Evolutionary conservation across 306 rosid species (phyloP), one percentile per base, ranked within the genome.

Genomic region (Cucumis hystrix): DNA sequence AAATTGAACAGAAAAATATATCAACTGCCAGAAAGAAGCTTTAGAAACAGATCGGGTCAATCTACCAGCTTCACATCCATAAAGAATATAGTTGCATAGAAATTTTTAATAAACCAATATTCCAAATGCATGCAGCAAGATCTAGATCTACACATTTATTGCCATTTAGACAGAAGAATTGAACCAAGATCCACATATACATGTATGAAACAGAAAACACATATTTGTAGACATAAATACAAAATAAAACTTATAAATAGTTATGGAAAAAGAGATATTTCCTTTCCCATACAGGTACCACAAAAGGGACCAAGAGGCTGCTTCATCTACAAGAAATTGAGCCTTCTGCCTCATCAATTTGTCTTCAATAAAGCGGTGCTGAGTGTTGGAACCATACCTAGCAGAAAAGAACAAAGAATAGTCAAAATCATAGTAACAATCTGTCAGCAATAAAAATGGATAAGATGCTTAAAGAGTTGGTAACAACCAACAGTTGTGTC

Each of bases 261-360:
- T 17, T 73, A 37, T 21, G 78, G 84, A 86, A 55, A 69, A 61
- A 73, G 80, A 84, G 79, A 79, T 75, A 90, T 90, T 89, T 35
- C 99, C 97, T 92, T 95, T 90, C 81, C 96, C 99, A 74, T 84
- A 95, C 63, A 95, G 97, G 82, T 88, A 86, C 99, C 99, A 95
- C 87, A 95, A 74, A 78, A 95, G 97, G 74, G 97, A 95, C 99
- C 99, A 95, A 4, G 99, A 88, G 61, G 99, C 99, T 25, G 97
- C 99, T 87, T 95, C 99, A 43, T 95, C 96, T 79, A 95, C 92
- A 83, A 95, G 79, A 82, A 88, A 86, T 74, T 88, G 97, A 84
- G 97, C 93, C 89, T 90, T 90, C 89, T 92, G 97, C 89, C 96
- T 92, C 92, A 92, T 90, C 84, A 95, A 84, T 83, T 92, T 92